Evolutionary conservation across 169 alveolate species (phyloP).

Genomic region (Toxoplasma gondii): DNA sequence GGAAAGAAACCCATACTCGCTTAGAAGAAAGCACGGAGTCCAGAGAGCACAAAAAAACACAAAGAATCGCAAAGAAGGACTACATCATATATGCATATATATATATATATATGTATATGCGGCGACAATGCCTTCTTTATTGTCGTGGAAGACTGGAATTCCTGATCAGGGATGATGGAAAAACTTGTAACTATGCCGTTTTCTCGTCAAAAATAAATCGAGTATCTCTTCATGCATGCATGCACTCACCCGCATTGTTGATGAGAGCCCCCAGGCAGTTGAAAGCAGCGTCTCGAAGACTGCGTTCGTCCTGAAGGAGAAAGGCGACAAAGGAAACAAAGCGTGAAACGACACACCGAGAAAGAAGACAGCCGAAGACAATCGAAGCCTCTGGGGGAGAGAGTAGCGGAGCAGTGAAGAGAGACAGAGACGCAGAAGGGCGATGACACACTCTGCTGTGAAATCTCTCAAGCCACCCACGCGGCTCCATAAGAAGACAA

Average conservation of each 20-base stretch:
- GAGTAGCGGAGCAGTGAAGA: neutral
- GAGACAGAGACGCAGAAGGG: too few species aligned
- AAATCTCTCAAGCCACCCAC: too few species aligned
- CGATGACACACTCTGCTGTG: too few species aligned
- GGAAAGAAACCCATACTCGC: too few species aligned
- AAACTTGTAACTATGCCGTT: too few species aligned
- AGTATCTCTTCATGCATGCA: too few species aligned
- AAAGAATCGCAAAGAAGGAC: neutral
- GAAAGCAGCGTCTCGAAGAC: constrained; percentile 70
- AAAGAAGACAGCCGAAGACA: neutral
- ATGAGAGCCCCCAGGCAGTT: constrained; percentile 62
- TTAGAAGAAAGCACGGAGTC: neutral
- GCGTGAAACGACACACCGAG: neutral
- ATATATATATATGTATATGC: neutral
- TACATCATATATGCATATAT: neutral
- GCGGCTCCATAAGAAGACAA: too few species aligned
- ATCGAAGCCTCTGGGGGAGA: too few species aligned
- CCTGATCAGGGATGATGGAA: too few species aligned
- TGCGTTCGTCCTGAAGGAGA: constrained; percentile 62
- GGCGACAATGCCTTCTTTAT: too few species aligned
- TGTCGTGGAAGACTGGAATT: too few species aligned
- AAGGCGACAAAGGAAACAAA: neutral
- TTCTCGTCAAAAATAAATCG: too few species aligned
- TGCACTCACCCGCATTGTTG: constrained; percentile 54
- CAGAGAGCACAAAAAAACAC: neutral